Evolutionary conservation across 1,139 yeast species (phyloP).

Genomic region (Ogataea hybrid): DNA sequence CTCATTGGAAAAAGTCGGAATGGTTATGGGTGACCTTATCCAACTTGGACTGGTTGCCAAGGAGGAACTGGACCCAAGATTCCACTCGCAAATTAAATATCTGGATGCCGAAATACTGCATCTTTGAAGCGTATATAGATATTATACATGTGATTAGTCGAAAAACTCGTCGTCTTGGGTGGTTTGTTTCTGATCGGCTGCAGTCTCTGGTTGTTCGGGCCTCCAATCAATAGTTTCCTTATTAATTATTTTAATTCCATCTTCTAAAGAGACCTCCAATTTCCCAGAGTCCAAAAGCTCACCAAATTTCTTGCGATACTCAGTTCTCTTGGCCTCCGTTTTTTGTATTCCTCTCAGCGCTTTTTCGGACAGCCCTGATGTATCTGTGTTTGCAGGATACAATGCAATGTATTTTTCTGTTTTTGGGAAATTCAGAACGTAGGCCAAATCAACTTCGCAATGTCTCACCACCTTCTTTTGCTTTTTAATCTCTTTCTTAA

Average conservation of each 20-base stretch:
- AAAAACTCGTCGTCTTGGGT: conserved; percentile 47
- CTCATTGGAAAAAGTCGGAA: conserved; percentile 68
- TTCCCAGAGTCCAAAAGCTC: conserved; percentile 47
- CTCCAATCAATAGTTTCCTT: conserved; percentile 4
- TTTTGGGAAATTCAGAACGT: conserved; percentile 75
- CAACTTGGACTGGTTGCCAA: conserved; percentile 53
- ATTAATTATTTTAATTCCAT: conserved; percentile 42
- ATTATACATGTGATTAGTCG: conserved; percentile 32
- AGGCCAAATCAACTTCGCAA: conserved; percentile 71
- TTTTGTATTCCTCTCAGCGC: conserved; percentile 44
- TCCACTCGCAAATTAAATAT: conserved; percentile 36
- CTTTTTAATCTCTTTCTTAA: conserved; percentile 52
- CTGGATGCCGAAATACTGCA: conserved; percentile 38
- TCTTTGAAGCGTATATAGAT: conserved; percentile 4
- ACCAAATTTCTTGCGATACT: conserved; percentile 51
- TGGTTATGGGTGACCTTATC: conserved; percentile 74
- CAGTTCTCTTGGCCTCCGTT: conserved; percentile 50
- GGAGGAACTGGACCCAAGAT: conserved; percentile 34
- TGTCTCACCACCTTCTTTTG: conserved; percentile 51
- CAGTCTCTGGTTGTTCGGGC: background rate
- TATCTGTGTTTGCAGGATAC: conserved; percentile 49
- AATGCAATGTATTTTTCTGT: conserved; percentile 78
- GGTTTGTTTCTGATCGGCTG: conserved; percentile 1
- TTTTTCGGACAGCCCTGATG: conserved; percentile 34
- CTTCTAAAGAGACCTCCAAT: conserved; percentile 58